A percentile compares a stretch with the other conserved stretches of the same genome.
Conservation (phyloP, 2,329 filamentous ascomycete species). For the Exutisphaerella laricina region DNA sequence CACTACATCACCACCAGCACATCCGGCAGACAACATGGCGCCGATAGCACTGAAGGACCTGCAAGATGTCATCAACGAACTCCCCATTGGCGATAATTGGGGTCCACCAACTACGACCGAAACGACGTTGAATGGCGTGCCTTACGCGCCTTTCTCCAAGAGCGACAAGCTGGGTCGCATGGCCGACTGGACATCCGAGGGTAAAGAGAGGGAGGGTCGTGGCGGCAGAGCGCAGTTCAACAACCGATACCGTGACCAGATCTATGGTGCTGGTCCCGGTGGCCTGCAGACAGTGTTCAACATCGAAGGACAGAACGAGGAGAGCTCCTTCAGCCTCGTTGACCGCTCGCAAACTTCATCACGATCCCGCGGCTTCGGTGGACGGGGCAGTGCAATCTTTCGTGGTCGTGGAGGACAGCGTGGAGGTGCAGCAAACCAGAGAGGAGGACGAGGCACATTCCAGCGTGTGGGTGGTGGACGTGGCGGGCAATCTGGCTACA, state of each 20-base stretch:
- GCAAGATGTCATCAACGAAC: conserved; percentile 43
- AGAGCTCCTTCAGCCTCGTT: conserved; percentile 95
- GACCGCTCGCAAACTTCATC: conserved; percentile 85
- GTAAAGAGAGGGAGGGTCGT: conserved; percentile 67
- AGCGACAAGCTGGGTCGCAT: conserved; percentile 98
- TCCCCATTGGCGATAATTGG: conserved; percentile 55
- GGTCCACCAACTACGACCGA: conserved; percentile 76
- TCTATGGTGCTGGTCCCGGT: conserved; percentile 81
- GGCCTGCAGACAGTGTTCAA: conserved; percentile 72
- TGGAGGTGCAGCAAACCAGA: conserved; percentile 63
- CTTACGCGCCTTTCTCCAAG: conserved; percentile 97
- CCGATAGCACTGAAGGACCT: conserved; percentile 44
- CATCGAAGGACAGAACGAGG: conserved; percentile 87
- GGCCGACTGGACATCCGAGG: conserved; percentile 94
- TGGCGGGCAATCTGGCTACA: conserved; percentile 65
- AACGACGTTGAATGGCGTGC: conserved; percentile 88
- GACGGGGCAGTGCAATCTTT: conserved; percentile 85
- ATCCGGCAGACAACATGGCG: conserved; percentile 4
- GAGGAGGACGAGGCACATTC: conserved; percentile 65
- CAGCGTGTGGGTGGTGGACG: conserved; percentile 64
- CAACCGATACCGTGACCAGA: conserved; percentile 89
- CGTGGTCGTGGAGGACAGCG: conserved; percentile 59
- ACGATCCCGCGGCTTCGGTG: conserved; percentile 74
- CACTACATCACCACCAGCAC: too few relatives aligned
- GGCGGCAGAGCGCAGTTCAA: conserved; percentile 85